Base-by-base conservation (phyloP, 352 stramenopile genomes). In the Pilasporangium apinafurcum region DNA sequence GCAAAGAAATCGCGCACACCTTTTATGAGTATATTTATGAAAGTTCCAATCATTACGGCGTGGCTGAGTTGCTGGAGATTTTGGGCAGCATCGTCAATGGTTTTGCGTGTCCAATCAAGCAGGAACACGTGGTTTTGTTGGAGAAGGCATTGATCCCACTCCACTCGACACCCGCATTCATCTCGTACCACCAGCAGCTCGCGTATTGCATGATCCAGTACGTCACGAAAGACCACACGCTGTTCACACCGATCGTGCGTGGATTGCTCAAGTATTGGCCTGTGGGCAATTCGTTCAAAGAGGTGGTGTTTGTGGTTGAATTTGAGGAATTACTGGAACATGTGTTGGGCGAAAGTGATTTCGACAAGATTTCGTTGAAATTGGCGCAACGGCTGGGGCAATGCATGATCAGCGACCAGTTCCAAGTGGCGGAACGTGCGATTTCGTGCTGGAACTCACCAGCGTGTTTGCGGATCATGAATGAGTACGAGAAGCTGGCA, bases 11-110 rank as follows among this genome's bases (percentile, higher is more conserved):
- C 62, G 75, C 80, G 48, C 65, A 92, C 55, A 68, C 80, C 45
- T 92, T 95, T 51, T 93, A 91, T 68, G 80, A 89, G 75, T 95
- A 92, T 86, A 90, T 92, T 85, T 95, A 95, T 87, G 83, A 95
- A 74, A 89, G 65, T 24, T 82, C 64, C 61, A 91, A 89, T 45
- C 78, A 95, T 60, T 89, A 92, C 52, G 83, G 83, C 49, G 78
- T 95, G 44, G 81, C 81, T 22, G 83, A 95, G 59, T 58, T 95
- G 37, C 58, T 95, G 34, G 81, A 93, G 56, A 92, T 95, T 27
- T 48, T 95, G 31, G 83, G 83, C 44, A 92, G 79, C 48, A 95
- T 95, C 44, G 82, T 95, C 22, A 95, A 95, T 46, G 83, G 83
- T 38, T 95, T 95, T 62, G 83, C 82, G 6, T 92, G 79, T 36